Evolutionary conservation across 176 grass and related monocot genomes (phyloP).

Genomic region (Pontederia paniculata): DNA sequence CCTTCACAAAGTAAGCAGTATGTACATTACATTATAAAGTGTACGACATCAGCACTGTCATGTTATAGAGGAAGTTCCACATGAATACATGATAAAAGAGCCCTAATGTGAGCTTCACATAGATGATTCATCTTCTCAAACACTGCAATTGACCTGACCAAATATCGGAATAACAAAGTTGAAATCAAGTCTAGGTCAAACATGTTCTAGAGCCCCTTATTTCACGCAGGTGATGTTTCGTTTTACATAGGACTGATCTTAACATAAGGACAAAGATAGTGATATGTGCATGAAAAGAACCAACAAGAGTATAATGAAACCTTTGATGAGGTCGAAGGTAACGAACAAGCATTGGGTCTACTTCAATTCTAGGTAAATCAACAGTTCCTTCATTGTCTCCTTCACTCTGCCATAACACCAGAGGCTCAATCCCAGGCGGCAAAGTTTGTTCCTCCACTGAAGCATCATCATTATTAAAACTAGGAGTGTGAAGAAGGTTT

Average conservation of each 20-base stretch:
- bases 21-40: too few species aligned
- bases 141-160: too few species aligned
- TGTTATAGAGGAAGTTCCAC: too few species aligned
- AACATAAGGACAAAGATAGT: not conserved
- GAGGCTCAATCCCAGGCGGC: conserved; percentile 83
- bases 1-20: too few species aligned
- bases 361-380: conserved; percentile 41
- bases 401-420: conserved; percentile 72
- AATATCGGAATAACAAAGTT: too few species aligned
- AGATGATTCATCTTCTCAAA: too few species aligned
- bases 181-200: not conserved
- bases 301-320: conserved; percentile 25
- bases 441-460: conserved; percentile 49
- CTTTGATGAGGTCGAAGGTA: conserved; percentile 93
- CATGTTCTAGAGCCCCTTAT: too few species aligned
- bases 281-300: conserved; percentile 10
- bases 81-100: too few species aligned
- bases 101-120: too few species aligned
- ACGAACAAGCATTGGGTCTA: conserved; percentile 68
- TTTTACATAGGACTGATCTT: too few species aligned
- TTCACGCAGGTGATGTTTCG: too few species aligned
- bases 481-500: conserved; percentile 33
- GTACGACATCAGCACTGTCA: too few species aligned
- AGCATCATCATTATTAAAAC: conserved; percentile 26
- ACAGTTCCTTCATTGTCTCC: conserved; percentile 49